A percentile compares a stretch with the other conserved stretches of the same genome.
phyloP scores from a whole-genome alignment of 345 rosid genomes.

The Melastoma malabathricum region DNA sequence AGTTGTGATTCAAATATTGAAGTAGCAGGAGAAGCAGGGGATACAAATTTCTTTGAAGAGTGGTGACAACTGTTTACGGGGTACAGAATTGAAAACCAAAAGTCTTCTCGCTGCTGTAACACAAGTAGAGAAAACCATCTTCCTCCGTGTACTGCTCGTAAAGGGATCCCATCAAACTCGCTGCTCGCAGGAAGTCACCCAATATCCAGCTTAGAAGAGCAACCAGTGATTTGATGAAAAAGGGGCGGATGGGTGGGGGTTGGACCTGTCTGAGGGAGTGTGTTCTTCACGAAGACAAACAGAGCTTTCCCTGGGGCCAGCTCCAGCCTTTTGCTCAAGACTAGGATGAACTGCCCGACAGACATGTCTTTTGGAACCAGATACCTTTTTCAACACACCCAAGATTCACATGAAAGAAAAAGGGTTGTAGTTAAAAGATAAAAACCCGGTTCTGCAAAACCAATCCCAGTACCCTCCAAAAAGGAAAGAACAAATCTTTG shows the following conservation, averaged over 20 bases:
- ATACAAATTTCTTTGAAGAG: too few relatives aligned
- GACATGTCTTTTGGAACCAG: conserved; percentile 88
- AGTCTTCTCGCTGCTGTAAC: conserved; percentile 80
- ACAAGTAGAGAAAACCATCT: conserved; percentile 82
- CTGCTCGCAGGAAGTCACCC: conserved; percentile 18
- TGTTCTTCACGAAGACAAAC: conserved; percentile 69
- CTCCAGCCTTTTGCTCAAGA: conserved; percentile 51
- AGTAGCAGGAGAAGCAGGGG: too few relatives aligned
- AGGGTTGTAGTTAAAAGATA: accelerated
- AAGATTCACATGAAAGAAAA: not conserved
- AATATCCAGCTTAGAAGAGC: not conserved
- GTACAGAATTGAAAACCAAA: conserved; percentile 21
- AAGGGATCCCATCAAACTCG: conserved; percentile 47
- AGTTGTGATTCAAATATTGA: too few relatives aligned
- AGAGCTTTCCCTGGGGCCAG: conserved; percentile 61
- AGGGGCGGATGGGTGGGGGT: too few relatives aligned
- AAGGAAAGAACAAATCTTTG: too few relatives aligned
- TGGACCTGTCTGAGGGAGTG: conserved; percentile 67
- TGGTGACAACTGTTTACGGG: too few relatives aligned
- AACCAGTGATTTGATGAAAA: not conserved
- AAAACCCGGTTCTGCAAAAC: too few relatives aligned
- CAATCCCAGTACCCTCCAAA: too few relatives aligned
- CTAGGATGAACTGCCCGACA: conserved; percentile 73
- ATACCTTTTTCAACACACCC: conserved; percentile 22
- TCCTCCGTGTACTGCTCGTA: conserved; percentile 71